Evolutionary conservation across 148 eudicot genomes (phyloP), one percentile per base, ranked within the genome.

Genomic region (Oxyria digyna): DNA sequence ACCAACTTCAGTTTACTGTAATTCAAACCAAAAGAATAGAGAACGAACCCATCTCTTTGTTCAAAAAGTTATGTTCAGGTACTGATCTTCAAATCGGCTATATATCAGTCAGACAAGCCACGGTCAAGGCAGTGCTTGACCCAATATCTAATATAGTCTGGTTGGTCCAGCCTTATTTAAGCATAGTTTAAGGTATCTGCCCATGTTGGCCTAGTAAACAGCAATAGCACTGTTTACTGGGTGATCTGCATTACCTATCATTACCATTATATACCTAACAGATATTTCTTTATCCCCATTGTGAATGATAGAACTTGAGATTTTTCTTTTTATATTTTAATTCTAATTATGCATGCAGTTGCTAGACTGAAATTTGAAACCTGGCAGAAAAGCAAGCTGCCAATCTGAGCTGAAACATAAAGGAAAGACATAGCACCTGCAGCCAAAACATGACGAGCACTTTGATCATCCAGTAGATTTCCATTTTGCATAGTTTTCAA

Each of bases 401-500:
- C 10, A 50, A 23, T 50, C 57, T 6, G 21, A 50, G 10, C 57
- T 50, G 21, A 20, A 11, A 50, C 57, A 6, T 48, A 55, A 73
- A 6, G 11, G 29, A 67, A 37, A 23, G 18, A 42, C 33, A 12
- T 20, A 69, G 62, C 48, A 83, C 87, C 91, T 84, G 81, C 71
- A 26, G 77, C 74, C 69, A 80, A 75, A 33, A 74, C 73, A 69
- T 71, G 81, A 42, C 59, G 55, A 67, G 69, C 79, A 77, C 70
- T 77, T 73, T 72, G 80, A 81, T 68, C 41, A 59, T 73, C 74
- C 45, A 68, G 70, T 8, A 72, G 68, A 71, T 31, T 64, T 62
- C 80, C 71, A 71, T 69, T 76, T 31, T 73, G 79, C 31, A 71
- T 1, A 49, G 72, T 76, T 29, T 37, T 27, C 59, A 78, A 65